Base-by-base conservation (phyloP, 768 basidiomycete species). In the Coprinopsis sp. region DNA sequence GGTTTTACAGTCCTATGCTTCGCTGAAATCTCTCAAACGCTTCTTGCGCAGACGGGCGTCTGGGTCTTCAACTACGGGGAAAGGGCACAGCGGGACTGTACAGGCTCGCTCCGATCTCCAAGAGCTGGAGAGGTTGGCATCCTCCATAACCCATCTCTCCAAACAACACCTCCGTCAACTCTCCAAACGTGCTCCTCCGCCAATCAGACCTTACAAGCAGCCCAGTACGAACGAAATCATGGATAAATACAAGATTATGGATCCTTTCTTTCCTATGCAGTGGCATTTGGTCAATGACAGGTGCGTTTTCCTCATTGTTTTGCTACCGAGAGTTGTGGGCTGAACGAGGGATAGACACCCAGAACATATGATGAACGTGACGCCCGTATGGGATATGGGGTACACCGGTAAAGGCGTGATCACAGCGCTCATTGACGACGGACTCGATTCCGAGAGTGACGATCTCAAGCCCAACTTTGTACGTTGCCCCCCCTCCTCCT, bases 401-500 rank as follows among this genome's bases (percentile, higher is more conserved):
- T 74, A 92, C 51, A 91, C 87, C 0, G 95, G 95, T 5, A 73
- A 81, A 55, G 94, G 90, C 8, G 75, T 97, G 33, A 79, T 87
- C 25, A 77, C 90, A 2, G 88, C 89, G 6, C 74, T 98, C 40
- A 82, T 99, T 24, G 95, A 99, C 60, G 95, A 99, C 57, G 95
- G 95, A 0, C 64, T 99, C 51, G 95, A 97, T 63, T 88, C 90
- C 63, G 78, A 80, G 31, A 86, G 81, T 53, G 79, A 82, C 43
- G 95, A 98, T 64, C 73, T 98, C 24, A 81, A 81, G 28, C 84
- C 76, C 37, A 97, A 97, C 62, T 99, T 96, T 64, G 95, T 97
- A 60, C 55, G 90, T 78, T 3, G 22, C 36, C 30, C 8, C 37
- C 28, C 5, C 4, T 16, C 16, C 11, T 31, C 44, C 14, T n/a